Evolutionary conservation across 2,329 filamentous ascomycete genomes (phyloP).

Genomic region (Fusarium continuum): DNA sequence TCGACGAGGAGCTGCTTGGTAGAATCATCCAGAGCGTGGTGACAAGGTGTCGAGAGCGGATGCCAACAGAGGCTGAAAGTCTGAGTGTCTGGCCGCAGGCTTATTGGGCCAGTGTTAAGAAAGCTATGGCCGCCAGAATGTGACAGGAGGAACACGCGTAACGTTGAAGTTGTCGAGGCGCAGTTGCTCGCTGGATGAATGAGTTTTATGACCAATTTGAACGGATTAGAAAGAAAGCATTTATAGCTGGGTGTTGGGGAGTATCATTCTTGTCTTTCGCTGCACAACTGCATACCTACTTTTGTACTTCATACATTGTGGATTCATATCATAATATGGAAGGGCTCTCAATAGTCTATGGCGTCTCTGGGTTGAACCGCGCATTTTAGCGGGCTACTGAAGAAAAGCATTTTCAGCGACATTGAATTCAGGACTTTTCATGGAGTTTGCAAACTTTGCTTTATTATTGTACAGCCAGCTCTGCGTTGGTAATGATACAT

Average conservation of each 20-base stretch:
- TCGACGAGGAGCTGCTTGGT: slow-evolving; percentile 69
- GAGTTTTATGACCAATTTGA: slow-evolving; percentile 37
- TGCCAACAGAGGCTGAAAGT: slow-evolving; percentile 67
- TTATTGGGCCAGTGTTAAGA: slow-evolving; percentile 68
- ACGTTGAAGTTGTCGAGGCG: slow-evolving; percentile 25
- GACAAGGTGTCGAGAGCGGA: slow-evolving; percentile 64
- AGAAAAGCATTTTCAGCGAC: slow-evolving; percentile 37
- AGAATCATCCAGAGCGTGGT: slow-evolving; percentile 72
- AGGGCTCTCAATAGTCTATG: slow-evolving; percentile 29
- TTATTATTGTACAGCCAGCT: slow-evolving; percentile 46
- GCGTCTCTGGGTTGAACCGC: slow-evolving; percentile 25
- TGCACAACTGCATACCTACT: slow-evolving; percentile 34
- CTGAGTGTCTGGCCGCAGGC: slow-evolving; percentile 66
- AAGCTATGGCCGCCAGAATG: slow-evolving; percentile 54
- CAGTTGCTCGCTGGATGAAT: slow-evolving; percentile 31
- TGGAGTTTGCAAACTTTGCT: slow-evolving; percentile 30
- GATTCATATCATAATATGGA: slow-evolving; percentile 24
- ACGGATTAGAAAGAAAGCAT: slow-evolving; percentile 39
- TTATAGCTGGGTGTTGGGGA: slow-evolving; percentile 47
- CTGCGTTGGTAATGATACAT: slow-evolving; percentile 43
- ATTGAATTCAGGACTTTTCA: neutral
- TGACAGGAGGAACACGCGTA: slow-evolving; percentile 29
- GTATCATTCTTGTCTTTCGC: slow-evolving; percentile 43
- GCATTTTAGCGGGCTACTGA: slow-evolving; percentile 26
- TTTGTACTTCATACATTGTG: slow-evolving; percentile 32